phyloP scores from a whole-genome alignment of 2,329 filamentous ascomycete species.

The Tympanopsis confertula region DNA sequence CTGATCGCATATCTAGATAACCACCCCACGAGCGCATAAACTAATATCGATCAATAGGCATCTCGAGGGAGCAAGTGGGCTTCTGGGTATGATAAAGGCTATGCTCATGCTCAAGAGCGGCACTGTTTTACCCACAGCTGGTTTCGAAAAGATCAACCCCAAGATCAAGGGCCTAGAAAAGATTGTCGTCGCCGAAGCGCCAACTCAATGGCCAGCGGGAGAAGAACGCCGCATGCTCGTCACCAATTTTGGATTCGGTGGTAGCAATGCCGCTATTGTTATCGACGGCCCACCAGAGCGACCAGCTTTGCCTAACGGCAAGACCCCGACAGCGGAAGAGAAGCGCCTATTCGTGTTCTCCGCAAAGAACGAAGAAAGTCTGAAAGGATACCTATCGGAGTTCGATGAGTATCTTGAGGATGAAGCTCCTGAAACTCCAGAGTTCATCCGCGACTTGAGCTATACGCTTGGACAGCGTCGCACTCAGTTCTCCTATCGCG shows the following conservation, averaged over 20 bases:
- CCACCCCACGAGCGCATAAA: constrained; percentile 2
- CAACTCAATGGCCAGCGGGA: not conserved
- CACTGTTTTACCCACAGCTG: not conserved
- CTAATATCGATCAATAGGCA: constrained; percentile 16
- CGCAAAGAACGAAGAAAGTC: constrained; percentile 7
- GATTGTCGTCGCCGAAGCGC: constrained; percentile 4
- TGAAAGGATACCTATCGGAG: constrained; percentile 5
- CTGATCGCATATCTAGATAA: not conserved
- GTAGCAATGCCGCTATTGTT: constrained; percentile 19
- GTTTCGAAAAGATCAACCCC: not conserved
- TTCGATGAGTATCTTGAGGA: constrained; percentile 5
- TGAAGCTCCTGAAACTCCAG: constrained; percentile 6
- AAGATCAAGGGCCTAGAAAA: constrained; percentile 6
- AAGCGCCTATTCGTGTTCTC: constrained; percentile 7
- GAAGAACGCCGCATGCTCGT: constrained; percentile 7
- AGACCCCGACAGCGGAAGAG: not conserved
- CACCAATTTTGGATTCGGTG: constrained; percentile 12
- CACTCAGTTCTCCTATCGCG: constrained; percentile 16
- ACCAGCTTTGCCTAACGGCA: constrained; percentile 6
- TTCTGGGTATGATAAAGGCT: not conserved
- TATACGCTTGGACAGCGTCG: not conserved
- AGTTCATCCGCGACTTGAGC: constrained; percentile 5
- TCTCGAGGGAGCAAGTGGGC: not conserved
- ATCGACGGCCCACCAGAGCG: constrained; percentile 14
- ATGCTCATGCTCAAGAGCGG: not conserved